Evolutionary conservation across 2,329 filamentous ascomycete genomes (phyloP).

Genomic region (Grosmannia clavigera): DNA sequence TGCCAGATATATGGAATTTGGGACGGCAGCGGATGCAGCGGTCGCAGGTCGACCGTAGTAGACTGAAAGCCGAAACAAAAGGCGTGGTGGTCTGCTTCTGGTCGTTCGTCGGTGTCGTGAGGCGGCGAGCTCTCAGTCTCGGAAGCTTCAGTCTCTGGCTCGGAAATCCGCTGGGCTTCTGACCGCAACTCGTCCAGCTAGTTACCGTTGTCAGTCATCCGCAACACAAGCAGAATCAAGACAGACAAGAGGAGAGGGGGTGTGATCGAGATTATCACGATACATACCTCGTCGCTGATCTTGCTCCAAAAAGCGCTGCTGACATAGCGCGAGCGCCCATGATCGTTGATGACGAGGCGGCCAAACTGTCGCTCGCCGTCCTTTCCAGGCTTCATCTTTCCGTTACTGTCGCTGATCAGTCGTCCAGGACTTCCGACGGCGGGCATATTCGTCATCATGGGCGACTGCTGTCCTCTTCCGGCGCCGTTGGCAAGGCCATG

Average conservation of each 20-base stretch:
- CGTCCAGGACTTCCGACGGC: slow-evolving; percentile 8
- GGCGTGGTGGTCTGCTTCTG: slow-evolving; percentile 46
- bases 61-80: slow-evolving; percentile 66
- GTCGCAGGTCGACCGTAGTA: slow-evolving; percentile 45
- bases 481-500: neutral
- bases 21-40: slow-evolving; percentile 38
- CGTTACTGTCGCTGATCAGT: slow-evolving; percentile 9
- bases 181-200: slow-evolving; percentile 33
- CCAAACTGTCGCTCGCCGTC: slow-evolving; percentile 46
- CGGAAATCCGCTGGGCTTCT: slow-evolving; percentile 35
- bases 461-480: slow-evolving; percentile 4
- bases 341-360: slow-evolving; percentile 56
- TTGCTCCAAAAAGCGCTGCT: slow-evolving; percentile 68
- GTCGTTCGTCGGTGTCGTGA: slow-evolving; percentile 23
- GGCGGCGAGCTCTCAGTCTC: slow-evolving; percentile 46
- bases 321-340: slow-evolving; percentile 57
- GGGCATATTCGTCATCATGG: slow-evolving; percentile 1
- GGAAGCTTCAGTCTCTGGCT: slow-evolving; percentile 45
- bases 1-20: slow-evolving; percentile 42
- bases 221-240: neutral
- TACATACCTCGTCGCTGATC: slow-evolving; percentile 55
- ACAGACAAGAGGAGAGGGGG: neutral
- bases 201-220: neutral
- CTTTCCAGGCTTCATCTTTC: slow-evolving; percentile 15
- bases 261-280: too few relatives aligned